phyloP scores from a whole-genome alignment of 257 asterid genomes.

The Lycium barbarum region DNA sequence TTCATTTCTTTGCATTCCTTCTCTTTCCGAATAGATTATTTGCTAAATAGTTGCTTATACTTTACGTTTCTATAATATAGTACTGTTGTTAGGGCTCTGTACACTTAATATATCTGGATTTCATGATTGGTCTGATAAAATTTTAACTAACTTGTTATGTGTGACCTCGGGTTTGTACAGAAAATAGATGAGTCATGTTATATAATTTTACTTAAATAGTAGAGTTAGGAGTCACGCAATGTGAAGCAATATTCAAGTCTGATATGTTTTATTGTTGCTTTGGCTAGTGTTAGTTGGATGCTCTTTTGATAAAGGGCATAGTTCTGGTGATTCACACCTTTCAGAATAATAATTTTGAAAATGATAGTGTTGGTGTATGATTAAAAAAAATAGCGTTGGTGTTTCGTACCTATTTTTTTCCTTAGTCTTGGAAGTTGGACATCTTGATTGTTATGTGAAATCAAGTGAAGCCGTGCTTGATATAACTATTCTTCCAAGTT shows the following conservation, averaged over 20 bases:
- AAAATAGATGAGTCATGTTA: background rate
- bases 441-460: background rate
- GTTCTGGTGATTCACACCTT: background rate
- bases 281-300: background rate
- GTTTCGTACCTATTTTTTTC: background rate
- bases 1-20: slow-evolving; percentile 14
- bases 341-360: background rate
- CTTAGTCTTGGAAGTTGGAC: background rate
- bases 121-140: background rate
- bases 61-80: background rate
- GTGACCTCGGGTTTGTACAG: background rate
- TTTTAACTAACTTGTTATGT: background rate
- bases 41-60: background rate
- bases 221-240: slow-evolving; percentile 5
- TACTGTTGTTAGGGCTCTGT: background rate
- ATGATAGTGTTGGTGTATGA: background rate
- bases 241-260: background rate
- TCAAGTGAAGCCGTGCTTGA: background rate
- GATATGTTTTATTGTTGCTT: background rate
- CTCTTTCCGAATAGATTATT: background rate
- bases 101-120: background rate
- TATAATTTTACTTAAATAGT: background rate
- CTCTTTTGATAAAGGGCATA: background rate
- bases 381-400: background rate
- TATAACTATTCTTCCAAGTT: background rate